A percentile compares a stretch with the other conserved stretches of the same genome.
Conservation (phyloP, 257 asterid genomes). For the Rhazya stricta region DNA sequence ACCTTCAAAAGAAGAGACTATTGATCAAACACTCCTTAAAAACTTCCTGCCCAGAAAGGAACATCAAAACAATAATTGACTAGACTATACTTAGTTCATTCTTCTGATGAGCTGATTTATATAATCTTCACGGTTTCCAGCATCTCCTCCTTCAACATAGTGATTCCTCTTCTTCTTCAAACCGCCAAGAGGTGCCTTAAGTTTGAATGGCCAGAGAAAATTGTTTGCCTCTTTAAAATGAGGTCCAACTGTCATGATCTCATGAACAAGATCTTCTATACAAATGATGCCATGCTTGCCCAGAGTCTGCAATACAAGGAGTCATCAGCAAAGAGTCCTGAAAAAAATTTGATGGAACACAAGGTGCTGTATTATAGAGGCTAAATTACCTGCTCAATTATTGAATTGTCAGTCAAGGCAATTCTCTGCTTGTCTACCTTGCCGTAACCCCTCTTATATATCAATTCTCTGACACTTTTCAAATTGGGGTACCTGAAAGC, state of each 20-base stretch:
- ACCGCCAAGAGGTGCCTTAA: too few species aligned
- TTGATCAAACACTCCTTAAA: background rate
- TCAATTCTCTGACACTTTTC: slow-evolving; percentile 59
- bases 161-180: slow-evolving; percentile 61
- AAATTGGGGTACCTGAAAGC: slow-evolving; percentile 56
- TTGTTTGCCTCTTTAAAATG: too few species aligned
- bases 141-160: slow-evolving; percentile 66
- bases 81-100: slow-evolving; percentile 40
- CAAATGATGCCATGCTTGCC: too few species aligned
- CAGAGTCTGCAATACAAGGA: too few species aligned
- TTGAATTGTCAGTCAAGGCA: too few species aligned
- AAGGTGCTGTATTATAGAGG: too few species aligned
- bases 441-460: slow-evolving; percentile 76
- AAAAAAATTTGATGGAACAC: too few species aligned
- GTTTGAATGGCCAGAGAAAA: too few species aligned
- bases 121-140: slow-evolving; percentile 53
- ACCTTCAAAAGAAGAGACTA: background rate
- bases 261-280: too few species aligned
- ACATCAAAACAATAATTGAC: background rate
- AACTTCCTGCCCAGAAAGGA: background rate
- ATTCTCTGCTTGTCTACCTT: slow-evolving; percentile 67
- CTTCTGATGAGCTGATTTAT: slow-evolving; percentile 33
- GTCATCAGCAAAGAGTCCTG: background rate
- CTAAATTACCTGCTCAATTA: too few species aligned
- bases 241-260: too few species aligned